Percentiles rank a stretch among this genome's conserved stretches.
Conservation (phyloP, 2,329 filamentous ascomycete genomes). For the Trichoderma polysporum region DNA sequence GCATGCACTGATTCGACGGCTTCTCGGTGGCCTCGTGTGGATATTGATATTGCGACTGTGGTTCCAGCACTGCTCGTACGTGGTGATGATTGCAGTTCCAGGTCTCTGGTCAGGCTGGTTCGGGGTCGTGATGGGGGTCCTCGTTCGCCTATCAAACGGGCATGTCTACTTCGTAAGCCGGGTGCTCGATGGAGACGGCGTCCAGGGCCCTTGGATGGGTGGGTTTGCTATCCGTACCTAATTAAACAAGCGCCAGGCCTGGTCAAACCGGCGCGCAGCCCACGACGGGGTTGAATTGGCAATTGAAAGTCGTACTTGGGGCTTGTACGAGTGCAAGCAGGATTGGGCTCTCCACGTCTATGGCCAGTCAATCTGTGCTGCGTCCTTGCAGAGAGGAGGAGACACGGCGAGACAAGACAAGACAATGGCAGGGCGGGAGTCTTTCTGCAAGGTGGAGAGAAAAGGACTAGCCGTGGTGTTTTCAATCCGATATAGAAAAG, state of each 20-base stretch:
- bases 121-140: too few relatives aligned
- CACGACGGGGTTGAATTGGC: background rate
- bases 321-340: background rate
- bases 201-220: conserved; percentile 12
- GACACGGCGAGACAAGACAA: background rate
- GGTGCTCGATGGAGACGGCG: conserved; percentile 3
- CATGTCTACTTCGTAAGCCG: conserved; percentile 6
- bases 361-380: background rate
- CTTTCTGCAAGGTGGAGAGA: background rate
- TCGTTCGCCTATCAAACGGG: conserved; percentile 17
- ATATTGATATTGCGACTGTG: background rate
- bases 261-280: too few relatives aligned
- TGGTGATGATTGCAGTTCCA: background rate
- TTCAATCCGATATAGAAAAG: background rate
- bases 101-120: conserved; percentile 7
- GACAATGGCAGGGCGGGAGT: background rate
- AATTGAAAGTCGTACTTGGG: background rate
- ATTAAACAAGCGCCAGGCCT: conserved; percentile 19
- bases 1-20: conserved; percentile 3
- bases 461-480: conserved; percentile 4
- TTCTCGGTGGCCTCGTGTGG: background rate
- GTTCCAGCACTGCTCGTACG: background rate
- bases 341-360: background rate
- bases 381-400: background rate
- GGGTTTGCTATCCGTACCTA: conserved; percentile 15